Evolutionary conservation across 1,284 basidiomycete species (phyloP), one percentile per base, ranked within the genome.

Genomic region (Tranzscheliella williamsii): DNA sequence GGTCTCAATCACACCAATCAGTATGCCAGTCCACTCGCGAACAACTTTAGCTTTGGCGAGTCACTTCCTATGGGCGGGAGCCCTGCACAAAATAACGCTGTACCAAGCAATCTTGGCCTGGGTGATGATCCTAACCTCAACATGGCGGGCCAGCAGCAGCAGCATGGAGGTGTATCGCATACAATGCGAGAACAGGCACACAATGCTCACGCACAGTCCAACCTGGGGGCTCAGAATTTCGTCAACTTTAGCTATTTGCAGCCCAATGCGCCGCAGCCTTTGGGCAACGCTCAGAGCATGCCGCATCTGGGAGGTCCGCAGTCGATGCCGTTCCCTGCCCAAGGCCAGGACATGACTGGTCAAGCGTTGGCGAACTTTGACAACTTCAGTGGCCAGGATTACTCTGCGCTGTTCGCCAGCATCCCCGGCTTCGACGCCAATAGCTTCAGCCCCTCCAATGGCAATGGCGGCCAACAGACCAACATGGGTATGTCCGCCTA

Each of bases 281-380:
- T 70, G 2, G 67, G 67, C 16, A 47, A 53, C 1, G 46, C 56
- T 6, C 63, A 66, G 38, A 60, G 54, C 27, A 47, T 66, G 18
- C 57, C 67, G 11, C 67, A 70, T 37, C 60, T 70, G 4, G 67
- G 67, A 24, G 67, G 67, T 6, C 67, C 67, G 24, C 67, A 70
- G 38, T 63, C 58, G 17, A 70, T 70, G 67, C 67, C 67, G 11
- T 70, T 70, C 45, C 67, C 67, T 2, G 54, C 67, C 7, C 45
- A 49, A 23, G 43, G 31, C 4, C 51, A 53, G 5, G 41, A 54
- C 9, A 26, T 48, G 24, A 42, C 47, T 0, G 35, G 32, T 5
- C 42, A 50, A 31, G 46, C 50, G 16, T 17, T 61, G 33, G 57
- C 46, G 20, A 42, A 42, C 23, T 57, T 57, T 42, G 46, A 42